A percentile compares a stretch with the other conserved stretches of the same genome.
phyloP scores from a whole-genome alignment of 192 early-diverging fungal species.

The Podochytrium sp. region DNA sequence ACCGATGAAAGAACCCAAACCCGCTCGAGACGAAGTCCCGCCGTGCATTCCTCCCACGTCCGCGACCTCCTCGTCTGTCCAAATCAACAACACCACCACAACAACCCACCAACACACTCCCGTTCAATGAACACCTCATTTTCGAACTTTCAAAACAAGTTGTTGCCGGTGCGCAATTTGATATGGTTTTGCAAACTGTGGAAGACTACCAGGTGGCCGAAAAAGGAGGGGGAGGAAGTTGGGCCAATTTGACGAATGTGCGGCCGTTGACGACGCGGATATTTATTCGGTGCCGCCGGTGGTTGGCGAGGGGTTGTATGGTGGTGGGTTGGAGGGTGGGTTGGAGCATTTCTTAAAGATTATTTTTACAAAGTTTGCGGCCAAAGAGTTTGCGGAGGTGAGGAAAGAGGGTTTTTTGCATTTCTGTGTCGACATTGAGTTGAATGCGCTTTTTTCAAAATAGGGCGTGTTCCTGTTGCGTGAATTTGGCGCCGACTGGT shows the following conservation, averaged over 20 bases:
- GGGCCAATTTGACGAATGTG: conserved; percentile 44
- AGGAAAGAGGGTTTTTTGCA: not conserved
- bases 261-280: conserved; percentile 45
- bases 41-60: too few species aligned
- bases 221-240: conserved; percentile 46
- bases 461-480: conserved; percentile 54
- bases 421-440: not conserved
- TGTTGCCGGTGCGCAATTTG: conserved; percentile 46
- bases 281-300: conserved; percentile 32
- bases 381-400: conserved; percentile 50
- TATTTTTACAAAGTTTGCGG: conserved; percentile 57
- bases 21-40: not conserved
- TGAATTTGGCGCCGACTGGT: conserved; percentile 65
- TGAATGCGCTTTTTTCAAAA: too few species aligned
- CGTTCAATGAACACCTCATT: conserved; percentile 49
- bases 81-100: not conserved
- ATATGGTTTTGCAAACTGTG: conserved; percentile 48
- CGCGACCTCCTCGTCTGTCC: too few species aligned
- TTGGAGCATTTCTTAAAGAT: conserved; percentile 51
- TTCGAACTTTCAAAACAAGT: conserved; percentile 53
- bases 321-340: conserved; percentile 44
- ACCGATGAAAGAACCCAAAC: conserved; percentile 6
- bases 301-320: not conserved
- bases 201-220: conserved; percentile 47
- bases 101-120: conserved; percentile 25